Conservation (phyloP, 306 rosid species). For the Hippophae rhamnoides region DNA sequence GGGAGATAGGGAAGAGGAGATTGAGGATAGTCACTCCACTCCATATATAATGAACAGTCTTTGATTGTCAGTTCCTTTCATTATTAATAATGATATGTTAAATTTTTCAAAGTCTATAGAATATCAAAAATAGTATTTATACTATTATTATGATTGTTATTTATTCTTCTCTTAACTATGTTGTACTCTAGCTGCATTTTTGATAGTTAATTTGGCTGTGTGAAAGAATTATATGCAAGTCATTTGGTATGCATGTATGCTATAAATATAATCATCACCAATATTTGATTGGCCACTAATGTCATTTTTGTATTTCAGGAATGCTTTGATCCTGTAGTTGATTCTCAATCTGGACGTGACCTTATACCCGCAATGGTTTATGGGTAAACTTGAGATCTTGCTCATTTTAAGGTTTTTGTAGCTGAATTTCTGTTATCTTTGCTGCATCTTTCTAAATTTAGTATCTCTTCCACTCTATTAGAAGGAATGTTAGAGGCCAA, state of each 20-base stretch:
- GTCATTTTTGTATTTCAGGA: conserved; percentile 42
- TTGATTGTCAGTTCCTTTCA: no score
- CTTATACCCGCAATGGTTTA: conserved; percentile 97
- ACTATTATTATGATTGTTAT: no score
- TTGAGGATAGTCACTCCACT: no score
- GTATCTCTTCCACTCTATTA: conserved; percentile 20
- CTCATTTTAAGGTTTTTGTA: not conserved
- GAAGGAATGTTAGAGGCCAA: conserved; percentile 76
- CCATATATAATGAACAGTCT: no score
- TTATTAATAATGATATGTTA: no score
- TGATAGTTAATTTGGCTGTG: not conserved
- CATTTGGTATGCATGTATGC: not conserved
- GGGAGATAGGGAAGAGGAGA: no score
- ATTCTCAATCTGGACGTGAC: conserved; percentile 70
- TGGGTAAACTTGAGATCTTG: conserved; percentile 43
- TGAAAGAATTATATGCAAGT: not conserved
- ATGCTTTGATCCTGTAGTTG: conserved; percentile 91
- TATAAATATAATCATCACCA: not conserved
- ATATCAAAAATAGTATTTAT: no score
- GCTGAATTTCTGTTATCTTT: conserved; percentile 8
- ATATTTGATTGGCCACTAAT: conserved; percentile 7
- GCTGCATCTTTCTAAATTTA: not conserved
- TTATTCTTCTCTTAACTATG: no score
- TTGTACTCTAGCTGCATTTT: no score
- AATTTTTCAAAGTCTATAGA: no score